Base-by-base conservation (phyloP, 208 protist species). In the Leishmania martiniquensis region DNA sequence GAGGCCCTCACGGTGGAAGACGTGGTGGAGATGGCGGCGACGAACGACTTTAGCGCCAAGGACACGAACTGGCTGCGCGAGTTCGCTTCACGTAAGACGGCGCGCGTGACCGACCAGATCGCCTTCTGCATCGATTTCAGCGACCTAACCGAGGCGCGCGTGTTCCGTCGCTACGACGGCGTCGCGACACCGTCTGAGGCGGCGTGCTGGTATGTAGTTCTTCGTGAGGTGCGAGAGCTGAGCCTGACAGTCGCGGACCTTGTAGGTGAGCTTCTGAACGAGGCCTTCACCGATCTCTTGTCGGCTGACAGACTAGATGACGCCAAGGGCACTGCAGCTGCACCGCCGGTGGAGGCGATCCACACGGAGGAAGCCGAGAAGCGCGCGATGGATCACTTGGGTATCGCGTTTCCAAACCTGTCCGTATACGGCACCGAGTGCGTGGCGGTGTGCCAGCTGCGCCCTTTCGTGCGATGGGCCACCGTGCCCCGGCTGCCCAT, bases 41-140 rank as follows among this genome's bases (percentile, higher is more conserved):
- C 89, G 72, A 97, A 95, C 68, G 93, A 95, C 82, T 91, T 93
- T 54, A 84, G 75, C 47, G 85, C 80, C 0, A 89, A 81, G 52
- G 93, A 97, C 82, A 82, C 87, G 52, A 93, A 92, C 66, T 95
- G 90, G 88, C 71, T 95, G 57, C 88, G 91, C 34, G 76, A 79
- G 74, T 94, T 94, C 76, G 91, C 90, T 20, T 79, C 69, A 17
- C 72, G 77, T 39, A 75, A 84, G 60, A 59, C 54, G 13, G 60
- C 66, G 7, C 77, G 72, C 37, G 72, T 93, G 22, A 70, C 83
- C 1, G 42, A 75, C 12, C 76, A 88, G 79, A 75, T 94, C 70
- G 84, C 90, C 34, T 96, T 96, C 80, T 96, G 92, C 78, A 93
- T 94, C 51, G 88, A 94, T 73, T 94, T 91, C 44, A 51, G 57